Evolutionary conservation across 2,329 filamentous ascomycete species (phyloP).

Genomic region (Myriosclerotinia curreyana): DNA sequence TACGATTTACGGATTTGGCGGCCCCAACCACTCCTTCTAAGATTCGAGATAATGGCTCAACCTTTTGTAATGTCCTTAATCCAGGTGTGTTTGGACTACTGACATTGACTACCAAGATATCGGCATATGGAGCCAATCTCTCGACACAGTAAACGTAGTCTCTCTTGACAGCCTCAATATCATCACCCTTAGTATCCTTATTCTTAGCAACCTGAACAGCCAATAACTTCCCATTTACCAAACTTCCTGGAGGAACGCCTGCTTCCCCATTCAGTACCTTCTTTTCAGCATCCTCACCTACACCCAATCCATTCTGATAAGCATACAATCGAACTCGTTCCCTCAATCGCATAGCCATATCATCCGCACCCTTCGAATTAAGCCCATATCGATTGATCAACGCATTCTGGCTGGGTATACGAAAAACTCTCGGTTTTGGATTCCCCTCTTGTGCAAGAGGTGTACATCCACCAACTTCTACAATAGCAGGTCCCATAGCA

Average conservation of each 20-base stretch:
- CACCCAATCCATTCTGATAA: slow-evolving; percentile 62
- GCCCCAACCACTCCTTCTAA: slow-evolving; percentile 79
- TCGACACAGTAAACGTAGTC: slow-evolving; percentile 89
- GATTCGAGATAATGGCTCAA: slow-evolving; percentile 77
- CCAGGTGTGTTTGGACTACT: slow-evolving; percentile 96
- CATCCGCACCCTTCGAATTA: slow-evolving; percentile 86
- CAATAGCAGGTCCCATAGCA: slow-evolving; percentile 77
- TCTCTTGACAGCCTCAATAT: slow-evolving; percentile 76
- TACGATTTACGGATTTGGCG: slow-evolving; percentile 65
- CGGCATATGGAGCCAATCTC: slow-evolving; percentile 79
- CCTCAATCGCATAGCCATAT: slow-evolving; percentile 74
- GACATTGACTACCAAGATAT: slow-evolving; percentile 97
- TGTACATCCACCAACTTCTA: slow-evolving; percentile 90
- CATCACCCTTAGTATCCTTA: slow-evolving; percentile 80
- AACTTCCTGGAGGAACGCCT: slow-evolving; percentile 76
- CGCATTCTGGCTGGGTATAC: slow-evolving; percentile 76
- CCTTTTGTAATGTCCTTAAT: slow-evolving; percentile 79
- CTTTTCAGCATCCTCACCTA: slow-evolving; percentile 60
- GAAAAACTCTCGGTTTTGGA: slow-evolving; percentile 81
- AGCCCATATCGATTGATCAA: slow-evolving; percentile 95
- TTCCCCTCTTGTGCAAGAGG: slow-evolving; percentile 87
- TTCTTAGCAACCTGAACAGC: slow-evolving; percentile 97
- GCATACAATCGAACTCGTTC: slow-evolving; percentile 78
- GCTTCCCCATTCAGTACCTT: slow-evolving; percentile 74
- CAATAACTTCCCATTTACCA: slow-evolving; percentile 72